phyloP scores from a whole-genome alignment of 2,329 filamentous ascomycete genomes.

The Fusarium chaquense region DNA sequence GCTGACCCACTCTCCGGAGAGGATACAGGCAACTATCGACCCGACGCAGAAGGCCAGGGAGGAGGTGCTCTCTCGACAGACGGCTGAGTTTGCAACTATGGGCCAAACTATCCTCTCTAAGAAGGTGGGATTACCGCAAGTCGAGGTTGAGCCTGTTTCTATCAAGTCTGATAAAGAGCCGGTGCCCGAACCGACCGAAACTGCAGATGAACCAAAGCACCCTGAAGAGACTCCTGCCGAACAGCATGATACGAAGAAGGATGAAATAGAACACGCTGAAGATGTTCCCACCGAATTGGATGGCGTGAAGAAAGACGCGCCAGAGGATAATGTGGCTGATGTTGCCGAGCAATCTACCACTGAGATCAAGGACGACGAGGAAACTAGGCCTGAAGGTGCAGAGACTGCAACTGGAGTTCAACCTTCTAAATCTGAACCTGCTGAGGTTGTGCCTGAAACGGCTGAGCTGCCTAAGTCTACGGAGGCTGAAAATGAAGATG shows the following conservation, averaged over 20 bases:
- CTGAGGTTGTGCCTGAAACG: neutral
- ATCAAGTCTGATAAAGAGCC: slow-evolving; percentile 58
- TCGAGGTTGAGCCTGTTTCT: slow-evolving; percentile 60
- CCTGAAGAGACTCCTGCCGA: neutral
- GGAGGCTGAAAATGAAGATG: neutral
- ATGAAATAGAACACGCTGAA: slow-evolving; percentile 15
- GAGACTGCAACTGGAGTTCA: neutral
- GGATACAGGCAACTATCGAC: slow-evolving; percentile 47
- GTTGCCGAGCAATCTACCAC: slow-evolving; percentile 5
- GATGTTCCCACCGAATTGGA: neutral
- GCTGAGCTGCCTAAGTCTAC: neutral
- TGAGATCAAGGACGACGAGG: slow-evolving; percentile 8
- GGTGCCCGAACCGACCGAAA: slow-evolving; percentile 43
- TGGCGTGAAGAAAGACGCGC: slow-evolving; percentile 9
- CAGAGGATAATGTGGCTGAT: slow-evolving; percentile 18
- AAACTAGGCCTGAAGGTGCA: neutral
- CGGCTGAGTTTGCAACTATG: slow-evolving; percentile 71
- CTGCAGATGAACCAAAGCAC: slow-evolving; percentile 33
- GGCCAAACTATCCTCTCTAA: slow-evolving; percentile 71
- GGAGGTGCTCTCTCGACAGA: slow-evolving; percentile 60
- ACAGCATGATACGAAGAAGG: slow-evolving; percentile 7
- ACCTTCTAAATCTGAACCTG: neutral
- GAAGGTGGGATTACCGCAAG: slow-evolving; percentile 63
- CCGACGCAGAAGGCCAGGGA: slow-evolving; percentile 51
- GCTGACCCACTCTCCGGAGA: slow-evolving; percentile 59